Evolutionary conservation across 768 basidiomycete genomes (phyloP).

Genomic region (Steccherinum ochraceum): DNA sequence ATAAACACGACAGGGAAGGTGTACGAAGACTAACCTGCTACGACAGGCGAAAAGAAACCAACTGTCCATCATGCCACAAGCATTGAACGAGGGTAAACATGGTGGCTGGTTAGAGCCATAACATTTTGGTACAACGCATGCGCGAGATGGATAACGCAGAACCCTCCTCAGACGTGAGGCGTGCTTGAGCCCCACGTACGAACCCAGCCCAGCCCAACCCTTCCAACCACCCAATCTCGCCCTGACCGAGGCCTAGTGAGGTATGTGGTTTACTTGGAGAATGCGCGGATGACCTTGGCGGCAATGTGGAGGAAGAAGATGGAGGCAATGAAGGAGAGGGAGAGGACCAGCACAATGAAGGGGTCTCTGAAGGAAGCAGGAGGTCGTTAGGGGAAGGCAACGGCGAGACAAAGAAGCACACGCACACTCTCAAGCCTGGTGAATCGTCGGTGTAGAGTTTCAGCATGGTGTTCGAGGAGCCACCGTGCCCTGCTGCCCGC

Average conservation of each 20-base stretch:
- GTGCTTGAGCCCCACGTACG: too few species aligned
- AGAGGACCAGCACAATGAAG: slow-evolving; percentile 93
- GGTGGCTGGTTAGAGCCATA: background rate
- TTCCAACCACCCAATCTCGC: too few species aligned
- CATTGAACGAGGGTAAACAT: background rate
- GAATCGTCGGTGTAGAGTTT: slow-evolving; percentile 99
- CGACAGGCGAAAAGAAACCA: background rate
- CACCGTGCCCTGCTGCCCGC: slow-evolving; percentile 91
- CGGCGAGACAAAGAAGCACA: slow-evolving; percentile 17
- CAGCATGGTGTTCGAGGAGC: slow-evolving; percentile 97
- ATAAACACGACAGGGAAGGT: background rate
- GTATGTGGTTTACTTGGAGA: slow-evolving; percentile 77
- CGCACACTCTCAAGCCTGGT: slow-evolving; percentile 94
- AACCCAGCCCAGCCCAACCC: too few species aligned
- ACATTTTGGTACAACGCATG: background rate
- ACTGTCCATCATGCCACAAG: background rate
- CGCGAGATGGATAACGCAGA: background rate
- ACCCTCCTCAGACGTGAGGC: too few species aligned
- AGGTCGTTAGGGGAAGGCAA: slow-evolving; percentile 1
- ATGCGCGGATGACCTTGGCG: slow-evolving; percentile 87
- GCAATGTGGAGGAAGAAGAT: slow-evolving; percentile 99
- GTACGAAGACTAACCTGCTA: background rate
- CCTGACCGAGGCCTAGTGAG: too few species aligned
- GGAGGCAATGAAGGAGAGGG: slow-evolving; percentile 93
- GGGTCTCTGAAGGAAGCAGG: slow-evolving; percentile 60